Base-by-base conservation (phyloP, 148 eudicot genomes). In the Diospyros kaki region DNA sequence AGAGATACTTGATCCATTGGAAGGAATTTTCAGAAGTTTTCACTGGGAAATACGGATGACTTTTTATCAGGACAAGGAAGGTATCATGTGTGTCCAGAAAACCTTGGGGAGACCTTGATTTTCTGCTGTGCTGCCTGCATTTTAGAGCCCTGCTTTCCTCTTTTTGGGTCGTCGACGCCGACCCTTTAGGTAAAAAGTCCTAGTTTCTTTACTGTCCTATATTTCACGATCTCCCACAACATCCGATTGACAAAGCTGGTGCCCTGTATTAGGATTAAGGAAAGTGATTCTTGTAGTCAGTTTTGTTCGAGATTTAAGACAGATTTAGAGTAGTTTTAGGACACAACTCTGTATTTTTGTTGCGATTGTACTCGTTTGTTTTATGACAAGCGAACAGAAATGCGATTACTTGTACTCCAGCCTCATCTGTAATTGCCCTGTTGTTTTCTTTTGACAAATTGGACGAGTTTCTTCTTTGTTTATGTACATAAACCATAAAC, bases 21-120 rank as follows among this genome's bases (percentile, higher is more conserved):
- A 95, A 80, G 86, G 78, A 41, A 93, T 95, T 66, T 81, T 95
- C 73, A 89, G 89, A 79, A 87, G 91, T 80, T 80, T 92, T 86
- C 92, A 91, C 40, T 92, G 96, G 97, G 97, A 95, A 17, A 92
- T 95, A 44, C 93, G 89, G 10, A 83, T 95, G 97, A 91, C 94
- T 39, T 95, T 85, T 76, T 76, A 87, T 64, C 87, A 95, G 72
- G 90, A 79, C 14, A 89, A 90, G 75, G 99, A 95, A 72, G 99
- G 99, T 38, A 83, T 95, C 68, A 86, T 95, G 12, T 88, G 87
- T 75, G 90, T 91, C 69, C 99, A 86, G 76, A 95, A 95, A 79
- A 82, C 94, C 55, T 63, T 71, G 66, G 90, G 99, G 99, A 86
- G 99, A 52, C 99, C 99, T 43, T 94, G 70, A 85, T 28, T 53